A percentile compares a stretch with the other conserved stretches of the same genome.
phyloP scores from a whole-genome alignment of 805 yeast species.

The Starmerella asiatica region DNA sequence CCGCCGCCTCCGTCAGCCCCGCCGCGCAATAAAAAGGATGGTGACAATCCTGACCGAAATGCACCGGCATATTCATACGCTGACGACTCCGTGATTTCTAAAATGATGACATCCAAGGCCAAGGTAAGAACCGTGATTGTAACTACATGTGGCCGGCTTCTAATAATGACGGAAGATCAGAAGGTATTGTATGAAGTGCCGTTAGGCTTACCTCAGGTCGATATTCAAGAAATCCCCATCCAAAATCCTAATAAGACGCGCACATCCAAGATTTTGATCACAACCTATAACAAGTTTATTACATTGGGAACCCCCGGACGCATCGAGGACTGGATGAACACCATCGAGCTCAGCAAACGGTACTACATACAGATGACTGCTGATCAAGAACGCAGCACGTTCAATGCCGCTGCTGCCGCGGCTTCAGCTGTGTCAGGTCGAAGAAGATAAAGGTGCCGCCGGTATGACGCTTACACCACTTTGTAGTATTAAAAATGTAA shows the following conservation, averaged over 20 bases:
- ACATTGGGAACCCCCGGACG: constrained; percentile 27
- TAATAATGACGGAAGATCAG: constrained; percentile 26
- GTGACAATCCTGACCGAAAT: constrained; percentile 8
- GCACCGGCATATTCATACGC: constrained; percentile 16
- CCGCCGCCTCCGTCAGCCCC: constrained; percentile 10
- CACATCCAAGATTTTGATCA: constrained; percentile 24
- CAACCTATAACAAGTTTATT: constrained; percentile 25
- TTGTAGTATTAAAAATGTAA: no score
- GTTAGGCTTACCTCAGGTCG: constrained; percentile 26
- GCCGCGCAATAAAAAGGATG: background rate
- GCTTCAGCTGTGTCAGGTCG: constrained; percentile 24
- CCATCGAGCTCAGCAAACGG: constrained; percentile 23
- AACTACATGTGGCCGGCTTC: constrained; percentile 27
- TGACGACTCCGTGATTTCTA: constrained; percentile 20
- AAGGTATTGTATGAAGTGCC: constrained; percentile 25
- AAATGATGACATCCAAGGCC: constrained; percentile 22
- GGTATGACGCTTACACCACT: no score
- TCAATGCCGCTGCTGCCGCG: constrained; percentile 27
- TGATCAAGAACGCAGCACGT: constrained; percentile 24
- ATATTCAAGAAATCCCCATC: constrained; percentile 25
- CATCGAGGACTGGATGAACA: constrained; percentile 26
- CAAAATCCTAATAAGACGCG: constrained; percentile 14
- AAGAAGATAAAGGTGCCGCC: background rate
- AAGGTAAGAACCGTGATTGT: constrained; percentile 25
- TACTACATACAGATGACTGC: constrained; percentile 23